Conservation (phyloP, 2,329 filamentous ascomycete species). For the Cyanodermella asteris region DNA sequence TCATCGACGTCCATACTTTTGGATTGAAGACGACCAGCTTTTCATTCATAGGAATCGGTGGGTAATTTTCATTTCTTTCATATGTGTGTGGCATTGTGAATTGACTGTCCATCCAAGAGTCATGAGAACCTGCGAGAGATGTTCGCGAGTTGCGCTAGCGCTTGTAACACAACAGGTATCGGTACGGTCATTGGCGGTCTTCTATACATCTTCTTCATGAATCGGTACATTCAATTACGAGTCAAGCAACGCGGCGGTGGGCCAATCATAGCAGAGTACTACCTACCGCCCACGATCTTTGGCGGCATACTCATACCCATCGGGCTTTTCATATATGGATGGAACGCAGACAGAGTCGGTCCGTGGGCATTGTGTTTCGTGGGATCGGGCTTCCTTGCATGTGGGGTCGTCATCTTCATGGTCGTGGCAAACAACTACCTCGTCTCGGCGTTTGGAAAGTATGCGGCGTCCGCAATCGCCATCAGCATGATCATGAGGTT, state of each 20-base stretch:
- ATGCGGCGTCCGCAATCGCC: slow-evolving; percentile 20
- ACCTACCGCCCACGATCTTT: slow-evolving; percentile 35
- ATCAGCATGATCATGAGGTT: slow-evolving; percentile 18
- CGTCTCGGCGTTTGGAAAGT: slow-evolving; percentile 19
- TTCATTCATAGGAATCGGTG: slow-evolving; percentile 13
- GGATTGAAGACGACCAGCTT: slow-evolving; percentile 12
- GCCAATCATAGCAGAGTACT: slow-evolving; percentile 38
- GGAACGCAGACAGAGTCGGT: slow-evolving; percentile 34
- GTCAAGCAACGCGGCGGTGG: too few relatives aligned
- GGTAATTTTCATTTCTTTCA: too few relatives aligned
- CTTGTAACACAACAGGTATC: too few relatives aligned
- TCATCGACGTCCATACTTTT: slow-evolving; percentile 13
- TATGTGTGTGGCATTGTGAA: slow-evolving; percentile 13
- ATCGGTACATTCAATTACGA: too few relatives aligned
- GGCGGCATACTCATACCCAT: slow-evolving; percentile 29
- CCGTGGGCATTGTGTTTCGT: too few relatives aligned
- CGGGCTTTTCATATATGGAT: slow-evolving; percentile 36
- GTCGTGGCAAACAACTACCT: too few relatives aligned
- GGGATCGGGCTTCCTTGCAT: too few relatives aligned
- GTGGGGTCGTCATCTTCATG: too few relatives aligned
- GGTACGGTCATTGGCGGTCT: too few relatives aligned
- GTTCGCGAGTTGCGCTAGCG: too few relatives aligned
- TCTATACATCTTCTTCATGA: too few relatives aligned
- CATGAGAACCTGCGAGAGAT: background rate
- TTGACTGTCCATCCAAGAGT: slow-evolving; percentile 9